phyloP scores from a whole-genome alignment of 2,329 filamentous ascomycete genomes.

The Dryadomyces quercus-mongolicae region DNA sequence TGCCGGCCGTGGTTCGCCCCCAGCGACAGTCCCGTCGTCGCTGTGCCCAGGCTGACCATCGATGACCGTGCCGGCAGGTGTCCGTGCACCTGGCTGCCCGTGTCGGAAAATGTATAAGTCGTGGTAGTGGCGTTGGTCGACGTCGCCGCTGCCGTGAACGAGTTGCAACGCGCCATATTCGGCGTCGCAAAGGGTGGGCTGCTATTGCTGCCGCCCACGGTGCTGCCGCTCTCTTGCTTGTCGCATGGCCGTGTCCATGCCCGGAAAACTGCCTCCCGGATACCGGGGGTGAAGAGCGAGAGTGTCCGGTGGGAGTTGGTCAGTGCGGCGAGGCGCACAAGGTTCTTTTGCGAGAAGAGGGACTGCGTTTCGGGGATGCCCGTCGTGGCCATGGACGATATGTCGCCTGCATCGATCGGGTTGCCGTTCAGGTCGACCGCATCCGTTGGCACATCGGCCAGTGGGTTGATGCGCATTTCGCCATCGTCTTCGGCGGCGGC shows the following conservation, averaged over 20 bases:
- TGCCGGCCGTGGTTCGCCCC: slow-evolving; percentile 45
- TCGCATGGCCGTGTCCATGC: slow-evolving; percentile 80
- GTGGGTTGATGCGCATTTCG: slow-evolving; percentile 61
- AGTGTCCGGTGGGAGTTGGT: slow-evolving; percentile 83
- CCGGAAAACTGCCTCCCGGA: slow-evolving; percentile 79
- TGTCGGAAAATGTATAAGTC: slow-evolving; percentile 64
- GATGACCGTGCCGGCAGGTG: slow-evolving; percentile 58
- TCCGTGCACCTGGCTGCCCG: slow-evolving; percentile 49
- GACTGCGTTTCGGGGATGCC: slow-evolving; percentile 72
- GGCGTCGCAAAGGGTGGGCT: slow-evolving; percentile 35
- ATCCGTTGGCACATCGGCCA: slow-evolving; percentile 69
- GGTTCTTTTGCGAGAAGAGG: slow-evolving; percentile 89
- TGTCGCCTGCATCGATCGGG: slow-evolving; percentile 59
- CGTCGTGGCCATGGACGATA: slow-evolving; percentile 68
- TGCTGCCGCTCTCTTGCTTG: slow-evolving; percentile 40
- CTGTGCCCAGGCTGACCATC: slow-evolving; percentile 48
- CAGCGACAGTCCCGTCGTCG: slow-evolving; percentile 49
- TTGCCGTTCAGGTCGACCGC: slow-evolving; percentile 73
- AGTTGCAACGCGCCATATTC: slow-evolving; percentile 50
- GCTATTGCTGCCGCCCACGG: slow-evolving; percentile 14
- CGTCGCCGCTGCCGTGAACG: slow-evolving; percentile 43
- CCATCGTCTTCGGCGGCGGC: slow-evolving; percentile 37
- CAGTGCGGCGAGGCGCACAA: slow-evolving; percentile 69
- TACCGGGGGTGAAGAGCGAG: slow-evolving; percentile 83
- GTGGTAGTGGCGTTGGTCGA: slow-evolving; percentile 49